phyloP scores from a whole-genome alignment of 2,329 filamentous ascomycete species.

The Myotisia sp. region DNA sequence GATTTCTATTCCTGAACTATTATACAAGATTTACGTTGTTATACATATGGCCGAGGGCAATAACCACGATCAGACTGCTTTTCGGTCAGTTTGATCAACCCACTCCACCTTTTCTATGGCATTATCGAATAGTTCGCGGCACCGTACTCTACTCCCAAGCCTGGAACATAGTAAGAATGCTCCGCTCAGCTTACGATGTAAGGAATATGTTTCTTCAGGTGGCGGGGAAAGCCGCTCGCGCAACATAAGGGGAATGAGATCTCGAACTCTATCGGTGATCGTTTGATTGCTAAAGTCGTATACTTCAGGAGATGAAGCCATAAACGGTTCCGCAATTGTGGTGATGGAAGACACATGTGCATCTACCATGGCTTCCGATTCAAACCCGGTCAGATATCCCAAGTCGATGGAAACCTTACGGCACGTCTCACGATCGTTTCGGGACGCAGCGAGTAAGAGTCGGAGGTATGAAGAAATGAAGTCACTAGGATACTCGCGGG shows the following conservation, averaged over 20 bases:
- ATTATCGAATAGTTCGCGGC: constrained; percentile 57
- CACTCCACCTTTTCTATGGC: constrained; percentile 20
- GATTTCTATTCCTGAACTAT: too few relatives aligned
- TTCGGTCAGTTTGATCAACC: constrained; percentile 9
- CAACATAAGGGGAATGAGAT: constrained; percentile 84
- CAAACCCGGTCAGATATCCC: constrained; percentile 84
- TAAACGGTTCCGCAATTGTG: constrained; percentile 85
- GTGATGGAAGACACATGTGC: constrained; percentile 80
- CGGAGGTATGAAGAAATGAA: constrained; percentile 72
- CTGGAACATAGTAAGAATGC: constrained; percentile 85
- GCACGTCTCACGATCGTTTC: constrained; percentile 50
- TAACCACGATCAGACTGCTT: too few relatives aligned
- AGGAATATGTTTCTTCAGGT: constrained; percentile 90
- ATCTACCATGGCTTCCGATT: constrained; percentile 72
- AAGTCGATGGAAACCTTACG: constrained; percentile 57
- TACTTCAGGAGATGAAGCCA: constrained; percentile 56
- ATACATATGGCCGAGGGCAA: too few relatives aligned
- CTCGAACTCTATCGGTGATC: constrained; percentile 83
- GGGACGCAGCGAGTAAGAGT: constrained; percentile 66
- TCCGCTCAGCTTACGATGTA: constrained; percentile 89
- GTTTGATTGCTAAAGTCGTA: constrained; percentile 94
- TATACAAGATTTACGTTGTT: too few relatives aligned
- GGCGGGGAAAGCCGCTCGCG: constrained; percentile 76
- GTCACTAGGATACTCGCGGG: constrained; percentile 62
- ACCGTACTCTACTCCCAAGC: constrained; percentile 68